Evolutionary conservation across 1,284 basidiomycete genomes (phyloP), one percentile per base, ranked within the genome.

Genomic region (Termitomyces sp.): DNA sequence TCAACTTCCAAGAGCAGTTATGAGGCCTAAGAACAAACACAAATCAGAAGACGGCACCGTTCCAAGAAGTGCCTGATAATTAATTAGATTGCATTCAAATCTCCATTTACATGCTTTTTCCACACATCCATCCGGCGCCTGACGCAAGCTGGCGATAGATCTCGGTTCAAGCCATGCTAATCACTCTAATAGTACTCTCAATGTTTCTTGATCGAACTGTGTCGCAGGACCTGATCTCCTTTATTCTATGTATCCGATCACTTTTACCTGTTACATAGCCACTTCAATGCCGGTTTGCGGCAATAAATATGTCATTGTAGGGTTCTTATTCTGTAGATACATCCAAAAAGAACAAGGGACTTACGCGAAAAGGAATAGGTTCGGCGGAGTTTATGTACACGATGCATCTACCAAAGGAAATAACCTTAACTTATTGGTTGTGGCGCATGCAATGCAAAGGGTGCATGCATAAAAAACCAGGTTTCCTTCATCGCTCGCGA

Each of bases 41-140:
- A 44, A 49, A 56, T 55, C 50, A 38, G 47, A 46, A 24, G 21
- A 24, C 21, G 21, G 21, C 21, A 24, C 21, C 21, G 21, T 24
- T 5, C 21, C 21, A 24, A 5, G 40, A 48, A 50, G 43, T 54
- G 39, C 52, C 51, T 50, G 47, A 40, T 55, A 47, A 69, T 73
- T 68, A 72, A 73, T 35, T 72, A 67, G 64, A 61, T 68, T 59
- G 62, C 33, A 46, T 46, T 37, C 24, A 46, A 70, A 56, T 62
- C 43, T 55, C 40, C 52, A 31, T 51, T 54, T 52, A 43, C 49
- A 50, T 50, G 35, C 49, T 60, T 50, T 43, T 43, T 46, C 50
- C 47, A 31, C 54, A 55, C n/a, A n/a, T n/a, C n/a, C n/a, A n/a
- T n/a, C n/a, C 34, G 34, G 46, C 52, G 42, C 52, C 21, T 35